A percentile compares a stretch with the other conserved stretches of the same genome.
These are phyloP conservation scores for Lactuca sativa DNA, from an alignment of 129 eudicot species.

Conservation along the genomic window DNA sequence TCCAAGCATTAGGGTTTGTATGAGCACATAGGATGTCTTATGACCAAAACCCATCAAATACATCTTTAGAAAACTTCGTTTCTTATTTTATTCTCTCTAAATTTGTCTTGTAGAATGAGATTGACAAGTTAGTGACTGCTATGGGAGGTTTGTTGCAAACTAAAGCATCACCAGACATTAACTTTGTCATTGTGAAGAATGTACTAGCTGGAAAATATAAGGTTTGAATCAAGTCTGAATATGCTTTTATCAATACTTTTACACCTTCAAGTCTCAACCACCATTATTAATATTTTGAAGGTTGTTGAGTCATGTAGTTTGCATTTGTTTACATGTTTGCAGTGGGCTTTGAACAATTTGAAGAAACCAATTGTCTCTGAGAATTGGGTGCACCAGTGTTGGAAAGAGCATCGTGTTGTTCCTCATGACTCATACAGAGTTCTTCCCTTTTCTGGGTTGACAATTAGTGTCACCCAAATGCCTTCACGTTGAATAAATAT, in stretches of 20 bases:
- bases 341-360: conserved; percentile 79
- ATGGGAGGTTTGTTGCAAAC: conserved; percentile 83
- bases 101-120: conserved; percentile 55
- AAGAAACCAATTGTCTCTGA: conserved; percentile 84
- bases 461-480: conserved; percentile 69
- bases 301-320: conserved; percentile 11
- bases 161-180: conserved; percentile 72
- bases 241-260: neutral
- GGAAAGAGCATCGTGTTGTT: conserved; percentile 97
- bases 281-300: conserved; percentile 6
- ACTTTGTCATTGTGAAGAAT: conserved; percentile 84
- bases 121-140: conserved; percentile 69
- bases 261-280: neutral
- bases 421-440: conserved; percentile 83
- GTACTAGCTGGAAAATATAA: conserved; percentile 83
- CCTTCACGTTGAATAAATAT: conserved; percentile 53
- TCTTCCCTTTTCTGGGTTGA: conserved; percentile 88
- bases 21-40: too few species aligned
- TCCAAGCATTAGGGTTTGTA: too few species aligned
- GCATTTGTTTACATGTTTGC: conserved; percentile 18
- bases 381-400: conserved; percentile 87
- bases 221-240: conserved; percentile 41
- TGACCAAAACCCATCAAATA: too few species aligned
- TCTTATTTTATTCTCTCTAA: neutral
- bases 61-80: neutral